Evolutionary conservation across 768 basidiomycete species (phyloP).

Genomic region (Collybia sp.): DNA sequence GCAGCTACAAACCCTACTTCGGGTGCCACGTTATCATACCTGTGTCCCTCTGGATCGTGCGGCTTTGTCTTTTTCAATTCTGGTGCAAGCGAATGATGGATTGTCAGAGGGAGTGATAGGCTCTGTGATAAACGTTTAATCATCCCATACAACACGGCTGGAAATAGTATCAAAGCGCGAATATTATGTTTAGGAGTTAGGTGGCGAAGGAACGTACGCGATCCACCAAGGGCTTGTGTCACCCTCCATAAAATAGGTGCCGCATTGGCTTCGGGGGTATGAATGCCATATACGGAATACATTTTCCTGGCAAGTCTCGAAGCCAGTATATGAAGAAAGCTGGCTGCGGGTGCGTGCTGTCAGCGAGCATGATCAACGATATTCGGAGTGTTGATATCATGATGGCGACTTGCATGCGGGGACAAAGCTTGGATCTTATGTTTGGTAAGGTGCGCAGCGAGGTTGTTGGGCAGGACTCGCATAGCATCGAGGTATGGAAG

Average conservation of each 20-base stretch:
- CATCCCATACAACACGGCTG: constrained; percentile 63
- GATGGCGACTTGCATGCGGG: constrained; percentile 51
- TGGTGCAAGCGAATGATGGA: constrained; percentile 52
- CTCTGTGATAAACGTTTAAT: constrained; percentile 55
- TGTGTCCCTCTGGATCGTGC: constrained; percentile 40
- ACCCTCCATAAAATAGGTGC: constrained; percentile 78
- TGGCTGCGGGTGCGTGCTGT: constrained; percentile 62
- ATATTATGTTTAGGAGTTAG: background rate
- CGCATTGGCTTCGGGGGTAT: constrained; percentile 70
- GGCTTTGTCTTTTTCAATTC: constrained; percentile 26
- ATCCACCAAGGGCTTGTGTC: constrained; percentile 61
- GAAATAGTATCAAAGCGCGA: constrained; percentile 6
- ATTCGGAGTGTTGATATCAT: background rate
- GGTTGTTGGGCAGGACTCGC: constrained; percentile 51
- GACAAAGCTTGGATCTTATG: constrained; percentile 62
- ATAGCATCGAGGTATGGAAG: constrained; percentile 80
- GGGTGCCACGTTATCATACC: constrained; percentile 60
- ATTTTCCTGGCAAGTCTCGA: constrained; percentile 60
- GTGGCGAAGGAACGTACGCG: constrained; percentile 51
- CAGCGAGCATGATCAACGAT: constrained; percentile 1
- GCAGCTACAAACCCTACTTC: constrained; percentile 60
- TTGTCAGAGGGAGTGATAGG: constrained; percentile 53
- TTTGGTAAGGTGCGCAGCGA: constrained; percentile 71
- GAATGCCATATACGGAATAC: constrained; percentile 48
- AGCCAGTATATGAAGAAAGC: constrained; percentile 52